Evolutionary conservation across 2,329 filamentous ascomycete species (phyloP).

Genomic region (Coniochaeta prunicola): DNA sequence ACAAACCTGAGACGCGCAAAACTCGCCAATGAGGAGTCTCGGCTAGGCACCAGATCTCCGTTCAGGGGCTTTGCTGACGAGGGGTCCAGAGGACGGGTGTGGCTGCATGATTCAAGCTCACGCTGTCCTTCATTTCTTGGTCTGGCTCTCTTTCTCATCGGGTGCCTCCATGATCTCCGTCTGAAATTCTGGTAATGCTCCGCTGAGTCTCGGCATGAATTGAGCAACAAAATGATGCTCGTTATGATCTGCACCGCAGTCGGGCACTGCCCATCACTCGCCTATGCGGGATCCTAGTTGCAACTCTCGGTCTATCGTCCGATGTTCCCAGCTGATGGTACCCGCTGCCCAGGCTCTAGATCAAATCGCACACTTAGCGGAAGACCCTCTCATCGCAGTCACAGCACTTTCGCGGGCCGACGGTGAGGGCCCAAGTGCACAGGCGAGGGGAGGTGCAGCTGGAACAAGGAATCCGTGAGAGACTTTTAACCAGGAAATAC

Average conservation of each 20-base stretch:
- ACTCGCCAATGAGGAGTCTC: not conserved
- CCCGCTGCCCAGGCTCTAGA: not conserved
- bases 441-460: not conserved
- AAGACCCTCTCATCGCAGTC: not conserved
- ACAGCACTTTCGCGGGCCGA: not conserved
- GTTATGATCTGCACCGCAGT: slow-evolving; percentile 3
- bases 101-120: not conserved
- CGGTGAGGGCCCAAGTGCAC: not conserved
- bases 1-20: not conserved
- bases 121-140: not conserved
- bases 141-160: not conserved
- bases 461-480: not conserved
- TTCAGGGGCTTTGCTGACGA: not conserved
- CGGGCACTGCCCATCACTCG: not conserved
- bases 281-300: not conserved
- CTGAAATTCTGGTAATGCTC: not conserved
- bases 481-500: not conserved
- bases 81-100: not conserved
- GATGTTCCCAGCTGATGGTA: not conserved
- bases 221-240: not conserved
- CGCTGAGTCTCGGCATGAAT: not conserved
- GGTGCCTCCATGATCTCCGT: not conserved
- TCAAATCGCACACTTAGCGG: not conserved
- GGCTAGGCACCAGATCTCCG: not conserved
- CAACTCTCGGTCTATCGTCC: not conserved